A percentile compares a stretch with the other conserved stretches of the same genome.
phyloP scores from a whole-genome alignment of 2,329 filamentous ascomycete species.

The Colletotrichum limetticola region DNA sequence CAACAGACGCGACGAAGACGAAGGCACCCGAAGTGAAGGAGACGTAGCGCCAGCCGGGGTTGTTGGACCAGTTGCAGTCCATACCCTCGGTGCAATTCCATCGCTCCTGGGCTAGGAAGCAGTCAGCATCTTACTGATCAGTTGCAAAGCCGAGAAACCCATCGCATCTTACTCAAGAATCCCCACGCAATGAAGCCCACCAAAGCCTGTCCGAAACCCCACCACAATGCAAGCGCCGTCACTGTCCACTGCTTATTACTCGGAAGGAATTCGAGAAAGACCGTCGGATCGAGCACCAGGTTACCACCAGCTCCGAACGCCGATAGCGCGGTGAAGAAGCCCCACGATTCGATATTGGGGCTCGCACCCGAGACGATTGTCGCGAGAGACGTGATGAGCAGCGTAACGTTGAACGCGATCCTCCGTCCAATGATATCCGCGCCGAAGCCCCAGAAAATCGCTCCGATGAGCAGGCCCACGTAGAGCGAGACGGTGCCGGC shows the following conservation, averaged over 20 bases:
- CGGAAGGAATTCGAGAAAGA: conserved; percentile 57
- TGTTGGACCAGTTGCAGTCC: conserved; percentile 52
- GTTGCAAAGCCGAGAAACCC: neutral
- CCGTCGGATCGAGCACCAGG: conserved; percentile 69
- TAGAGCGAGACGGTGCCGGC: conserved; percentile 69
- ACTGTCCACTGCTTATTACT: conserved; percentile 71
- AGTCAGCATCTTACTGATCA: neutral
- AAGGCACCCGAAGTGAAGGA: conserved; percentile 57
- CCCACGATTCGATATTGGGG: conserved; percentile 70
- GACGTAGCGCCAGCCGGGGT: conserved; percentile 63
- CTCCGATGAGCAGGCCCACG: conserved; percentile 59
- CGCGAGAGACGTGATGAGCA: conserved; percentile 68
- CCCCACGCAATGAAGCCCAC: conserved; percentile 62
- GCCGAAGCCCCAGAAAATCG: conserved; percentile 71
- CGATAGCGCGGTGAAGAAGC: conserved; percentile 66
- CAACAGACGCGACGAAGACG: conserved; percentile 59
- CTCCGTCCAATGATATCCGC: conserved; percentile 72
- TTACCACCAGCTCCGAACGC: conserved; percentile 74
- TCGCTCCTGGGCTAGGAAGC: conserved; percentile 44
- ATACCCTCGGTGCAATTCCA: conserved; percentile 55
- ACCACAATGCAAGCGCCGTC: conserved; percentile 68
- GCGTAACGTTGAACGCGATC: conserved; percentile 71
- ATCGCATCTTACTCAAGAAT: conserved; percentile 51
- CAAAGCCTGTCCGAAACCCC: conserved; percentile 59
- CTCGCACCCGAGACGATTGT: conserved; percentile 70